Conservation (phyloP, 306 rosid species). For the Corylus avellana region DNA sequence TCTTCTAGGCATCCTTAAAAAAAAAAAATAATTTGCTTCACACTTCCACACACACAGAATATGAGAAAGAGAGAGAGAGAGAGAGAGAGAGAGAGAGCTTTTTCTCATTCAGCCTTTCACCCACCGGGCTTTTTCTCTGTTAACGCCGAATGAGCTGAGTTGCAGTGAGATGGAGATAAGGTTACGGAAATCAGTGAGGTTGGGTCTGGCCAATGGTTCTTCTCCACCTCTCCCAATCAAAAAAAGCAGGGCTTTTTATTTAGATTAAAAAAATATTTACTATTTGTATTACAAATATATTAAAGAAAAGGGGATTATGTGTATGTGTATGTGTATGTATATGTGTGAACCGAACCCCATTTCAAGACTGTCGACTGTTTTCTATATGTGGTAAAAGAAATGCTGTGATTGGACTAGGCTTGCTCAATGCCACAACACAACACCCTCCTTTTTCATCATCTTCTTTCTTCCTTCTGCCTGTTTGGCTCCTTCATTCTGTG, state of each 20-base stretch:
- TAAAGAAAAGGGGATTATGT: neutral
- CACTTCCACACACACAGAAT: constrained; percentile 24
- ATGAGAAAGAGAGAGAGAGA: neutral
- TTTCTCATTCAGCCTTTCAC: neutral
- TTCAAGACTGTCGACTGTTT: neutral
- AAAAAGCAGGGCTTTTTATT: constrained; percentile 37
- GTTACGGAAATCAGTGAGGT: constrained; percentile 50
- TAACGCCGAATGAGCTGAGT: constrained; percentile 33
- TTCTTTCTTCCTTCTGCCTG: constrained; percentile 16
- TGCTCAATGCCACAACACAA: constrained; percentile 27
- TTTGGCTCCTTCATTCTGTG: constrained; percentile 29
- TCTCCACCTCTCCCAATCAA: constrained; percentile 54
- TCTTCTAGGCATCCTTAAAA: constrained; percentile 35
- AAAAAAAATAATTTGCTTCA: constrained; percentile 7
- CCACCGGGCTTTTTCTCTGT: constrained; percentile 9
- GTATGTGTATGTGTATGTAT: constrained; percentile 8
- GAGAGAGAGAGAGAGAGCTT: neutral
- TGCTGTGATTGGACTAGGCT: constrained; percentile 38
- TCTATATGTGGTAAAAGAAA: constrained; percentile 17
- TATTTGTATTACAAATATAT: neutral
- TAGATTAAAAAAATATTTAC: neutral
- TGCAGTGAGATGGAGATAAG: constrained; percentile 51
- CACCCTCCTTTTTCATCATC: constrained; percentile 9
- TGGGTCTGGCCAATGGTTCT: constrained; percentile 38
- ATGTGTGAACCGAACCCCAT: neutral